Evolutionary conservation across 164 flowering plant species (phyloP).

Genomic region (Macadamia tetraphylla): DNA sequence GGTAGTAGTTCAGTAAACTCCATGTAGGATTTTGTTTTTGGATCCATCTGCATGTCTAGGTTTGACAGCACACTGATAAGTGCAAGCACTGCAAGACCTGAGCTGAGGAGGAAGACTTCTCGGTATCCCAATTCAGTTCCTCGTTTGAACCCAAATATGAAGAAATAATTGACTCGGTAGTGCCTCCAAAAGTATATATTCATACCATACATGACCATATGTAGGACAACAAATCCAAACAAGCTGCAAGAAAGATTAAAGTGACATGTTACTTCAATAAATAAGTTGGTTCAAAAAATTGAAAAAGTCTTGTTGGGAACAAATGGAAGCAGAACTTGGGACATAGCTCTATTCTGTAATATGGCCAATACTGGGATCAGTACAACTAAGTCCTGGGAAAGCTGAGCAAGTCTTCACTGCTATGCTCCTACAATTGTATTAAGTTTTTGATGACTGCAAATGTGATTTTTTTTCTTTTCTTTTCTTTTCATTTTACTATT

Average conservation of each 20-base stretch:
- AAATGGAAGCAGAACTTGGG: no score
- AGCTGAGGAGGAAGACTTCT: neutral
- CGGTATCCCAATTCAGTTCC: slow-evolving; percentile 17
- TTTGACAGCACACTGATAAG: slow-evolving; percentile 4
- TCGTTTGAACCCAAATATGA: slow-evolving; percentile 69
- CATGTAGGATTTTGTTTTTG: neutral
- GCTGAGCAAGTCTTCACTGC: neutral
- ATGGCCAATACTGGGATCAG: no score
- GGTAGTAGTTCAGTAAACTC: neutral
- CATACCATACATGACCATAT: no score
- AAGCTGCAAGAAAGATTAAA: neutral
- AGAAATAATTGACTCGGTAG: slow-evolving; percentile 49
- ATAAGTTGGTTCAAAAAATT: no score
- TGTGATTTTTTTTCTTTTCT: no score
- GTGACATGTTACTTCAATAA: no score
- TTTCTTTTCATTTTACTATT: no score
- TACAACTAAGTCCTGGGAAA: neutral
- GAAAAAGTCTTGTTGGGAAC: no score
- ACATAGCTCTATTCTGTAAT: no score
- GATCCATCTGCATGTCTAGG: slow-evolving; percentile 41
- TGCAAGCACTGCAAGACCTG: neutral
- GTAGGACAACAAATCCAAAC: neutral
- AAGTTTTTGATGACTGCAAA: neutral
- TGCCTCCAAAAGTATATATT: slow-evolving; percentile 8
- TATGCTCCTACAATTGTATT: neutral